These are phyloP conservation scores for Coemansia sp. DNA, from an alignment of 192 early-diverging fungal species.

Conservation along the genomic window DNA sequence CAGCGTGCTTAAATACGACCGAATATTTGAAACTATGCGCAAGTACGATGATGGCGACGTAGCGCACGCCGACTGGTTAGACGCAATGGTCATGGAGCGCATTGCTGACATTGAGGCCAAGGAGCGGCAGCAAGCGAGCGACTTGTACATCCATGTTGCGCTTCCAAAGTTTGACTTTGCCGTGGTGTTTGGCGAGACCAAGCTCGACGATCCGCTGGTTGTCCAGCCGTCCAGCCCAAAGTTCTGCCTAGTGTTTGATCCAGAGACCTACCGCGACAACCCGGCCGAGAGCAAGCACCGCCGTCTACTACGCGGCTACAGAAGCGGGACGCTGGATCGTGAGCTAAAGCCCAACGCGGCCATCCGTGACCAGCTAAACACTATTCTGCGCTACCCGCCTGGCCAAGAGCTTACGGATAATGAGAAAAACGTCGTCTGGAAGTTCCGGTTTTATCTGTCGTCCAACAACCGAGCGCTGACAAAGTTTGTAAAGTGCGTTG, in stretches of 20 bases:
- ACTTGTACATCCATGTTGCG: conserved; percentile 78
- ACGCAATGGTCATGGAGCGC: conserved; percentile 81
- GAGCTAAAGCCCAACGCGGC: conserved; percentile 97
- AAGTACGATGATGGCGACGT: conserved; percentile 88
- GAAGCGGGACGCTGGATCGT: conserved; percentile 84
- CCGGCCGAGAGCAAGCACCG: conserved; percentile 94
- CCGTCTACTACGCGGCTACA: conserved; percentile 80
- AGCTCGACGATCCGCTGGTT: conserved; percentile 39
- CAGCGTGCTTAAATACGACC: conserved; percentile 55
- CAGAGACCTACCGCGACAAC: conserved; percentile 86
- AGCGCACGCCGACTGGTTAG: conserved; percentile 83
- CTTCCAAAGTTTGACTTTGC: conserved; percentile 96
- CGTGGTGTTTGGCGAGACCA: conserved; percentile 81
- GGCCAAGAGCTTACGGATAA: conserved; percentile 75
- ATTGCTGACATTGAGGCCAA: conserved; percentile 74
- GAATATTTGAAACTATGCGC: conserved; percentile 78
- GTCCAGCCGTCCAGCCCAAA: conserved; percentile 27
- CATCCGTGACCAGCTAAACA: conserved; percentile 92
- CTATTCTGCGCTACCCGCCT: conserved; percentile 88
- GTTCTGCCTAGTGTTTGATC: conserved; percentile 68
- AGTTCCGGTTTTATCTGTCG: conserved; percentile 93
- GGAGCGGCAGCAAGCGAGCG: conserved; percentile 46
- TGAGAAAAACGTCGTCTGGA: conserved; percentile 97
- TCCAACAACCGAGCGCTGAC: conserved; percentile 92
- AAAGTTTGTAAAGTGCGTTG: conserved; percentile 96